Base-by-base conservation (phyloP, 495 filamentous ascomycete species). In the Hyaloscypha hepaticicola region DNA sequence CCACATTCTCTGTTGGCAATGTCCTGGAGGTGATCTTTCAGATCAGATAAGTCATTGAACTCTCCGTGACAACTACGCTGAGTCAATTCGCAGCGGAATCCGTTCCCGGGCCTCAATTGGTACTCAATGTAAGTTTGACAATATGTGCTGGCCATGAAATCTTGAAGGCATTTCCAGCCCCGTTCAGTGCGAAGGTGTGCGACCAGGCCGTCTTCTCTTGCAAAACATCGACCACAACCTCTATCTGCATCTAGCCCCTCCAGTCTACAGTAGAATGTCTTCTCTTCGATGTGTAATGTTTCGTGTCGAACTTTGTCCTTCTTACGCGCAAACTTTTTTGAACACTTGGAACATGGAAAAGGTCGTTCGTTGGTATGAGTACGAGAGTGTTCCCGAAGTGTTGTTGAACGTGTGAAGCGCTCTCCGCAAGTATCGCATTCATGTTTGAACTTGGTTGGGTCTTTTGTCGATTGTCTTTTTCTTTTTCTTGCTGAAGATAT, bases 381-480 rank as follows among this genome's bases (percentile, higher is more conserved):
- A 6, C 58, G 31, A 26, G n/a, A n/a, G n/a, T 60, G 58, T 22
- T 60, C 58, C 3, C 58, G 58, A n/a, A 60, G 58, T 26, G 58
- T 60, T 48, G 58, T 60, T 45, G 38, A 45, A 7, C 58, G 7
- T 22, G 58, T 60, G 38, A 45, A 60, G 5, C 34, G n/a, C 24
- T 60, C 41, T 27, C 7, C 3, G 27, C 58, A 60, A 14, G 25
- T 25, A 5, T 60, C n/a, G 38, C 58, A 60, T 60, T 58, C 24
- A 11, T 22, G 26, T 19, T 55, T 55, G 26, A 26, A 55, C 7
- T 25, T 25, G 3, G 21, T 27, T 25, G 16, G 21, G 24, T 25
- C 24, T 55, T 28, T 55, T 6, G 31, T 5, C 12, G 31, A 5
- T 12, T 12, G 31, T 12, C 31, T 34, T 12, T 34, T 34, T 34